Base-by-base conservation (phyloP, 306 rosid species). In the Mimosa bimucronata region DNA sequence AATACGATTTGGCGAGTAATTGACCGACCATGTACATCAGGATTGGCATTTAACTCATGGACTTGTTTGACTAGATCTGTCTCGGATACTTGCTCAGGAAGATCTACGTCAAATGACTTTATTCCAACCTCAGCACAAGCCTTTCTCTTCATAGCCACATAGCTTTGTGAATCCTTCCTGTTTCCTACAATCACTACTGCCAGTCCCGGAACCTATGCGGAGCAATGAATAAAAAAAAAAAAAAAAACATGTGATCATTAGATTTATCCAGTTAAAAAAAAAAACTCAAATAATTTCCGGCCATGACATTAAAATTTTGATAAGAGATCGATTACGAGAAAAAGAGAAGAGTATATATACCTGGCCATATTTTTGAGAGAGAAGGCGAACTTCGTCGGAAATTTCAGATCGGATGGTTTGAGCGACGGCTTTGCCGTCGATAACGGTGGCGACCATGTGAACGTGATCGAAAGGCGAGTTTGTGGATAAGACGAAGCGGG, bases 71-170 rank as follows among this genome's bases (percentile, higher is more conserved):
- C 82, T 26, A 94, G 60, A n/a, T 88, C 97, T 14, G 83, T 84
- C 83, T 91, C 87, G 31, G 94, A 82, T 2, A 85, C 90, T 74
- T 92, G 79, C 31, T 92, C 97, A 0, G 95, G 97, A 70, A 94
- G 97, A 74, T 92, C 94, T 4, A 87, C n/a, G 48, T 91, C 98
- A 53, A 92, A 86, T 26, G 97, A 92, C 53, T 80, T 90, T 78
- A 95, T 89, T 70, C 98, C 98, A 38, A 95, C 91, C 77, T 95
- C 97, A 52, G 89, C 89, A 53, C 98, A 95, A 3, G 98, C 97
- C 60, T 91, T 95, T 79, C 97, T 87, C 95, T 95, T 92, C 91
- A 91, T 94, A 73, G 73, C 79, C 2, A 92, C 97, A 77, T 89
- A 94, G 82, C 95, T 94, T 42, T 85, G 95, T 13, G 97, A 95